Base-by-base conservation (phyloP, 129 eudicot genomes). In the Escallonia rubra region DNA sequence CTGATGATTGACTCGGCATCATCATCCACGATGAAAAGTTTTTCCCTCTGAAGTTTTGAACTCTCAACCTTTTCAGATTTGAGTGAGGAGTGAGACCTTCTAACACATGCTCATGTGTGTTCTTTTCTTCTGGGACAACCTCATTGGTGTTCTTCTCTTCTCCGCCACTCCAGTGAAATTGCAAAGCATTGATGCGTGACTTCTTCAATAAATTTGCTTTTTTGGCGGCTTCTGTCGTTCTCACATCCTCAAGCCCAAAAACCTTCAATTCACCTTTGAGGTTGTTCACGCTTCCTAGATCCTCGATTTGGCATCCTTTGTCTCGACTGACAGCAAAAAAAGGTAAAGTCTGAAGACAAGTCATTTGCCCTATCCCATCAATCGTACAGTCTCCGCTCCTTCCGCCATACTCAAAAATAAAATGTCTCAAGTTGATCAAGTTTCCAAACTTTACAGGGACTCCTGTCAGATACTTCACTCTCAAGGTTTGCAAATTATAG, bases 401-500 rank as follows among this genome's bases (percentile, higher is more conserved):
- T 44, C 13, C 15, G 41, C 34, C 34, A 23, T 23, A 23, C 34
- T 23, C 34, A 23, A 23, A 23, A 23, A 23, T 23, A 23, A 77
- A n/a, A 48, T 48, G 62, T 50, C 69, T 59, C 50, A 77, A 11
- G 58, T 70, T 77, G 6, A 65, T 15, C 46, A 77, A 52, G n/a
- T 71, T 65, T 2, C 48, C 43, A 53, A 71, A 48, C 5, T 70
- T 41, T 64, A 10, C n/a, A 76, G 76, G 0, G 38, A 48, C 23
- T 49, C 10, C n/a, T 51, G 15, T 23, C 34, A 67, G 49, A 47
- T 16, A 4, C 7, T 12, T 2, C 4, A 71, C 12, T 7, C 60
- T 71, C n/a, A 77, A 64, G 4, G 64, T 65, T 46, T 77, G 72
- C 73, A 77, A 60, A 59, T 59, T 71, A 34, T 49, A 47, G 7